Evolutionary conservation across 2,329 filamentous ascomycete species (phyloP).

Genomic region (Trichophyton rubrum): DNA sequence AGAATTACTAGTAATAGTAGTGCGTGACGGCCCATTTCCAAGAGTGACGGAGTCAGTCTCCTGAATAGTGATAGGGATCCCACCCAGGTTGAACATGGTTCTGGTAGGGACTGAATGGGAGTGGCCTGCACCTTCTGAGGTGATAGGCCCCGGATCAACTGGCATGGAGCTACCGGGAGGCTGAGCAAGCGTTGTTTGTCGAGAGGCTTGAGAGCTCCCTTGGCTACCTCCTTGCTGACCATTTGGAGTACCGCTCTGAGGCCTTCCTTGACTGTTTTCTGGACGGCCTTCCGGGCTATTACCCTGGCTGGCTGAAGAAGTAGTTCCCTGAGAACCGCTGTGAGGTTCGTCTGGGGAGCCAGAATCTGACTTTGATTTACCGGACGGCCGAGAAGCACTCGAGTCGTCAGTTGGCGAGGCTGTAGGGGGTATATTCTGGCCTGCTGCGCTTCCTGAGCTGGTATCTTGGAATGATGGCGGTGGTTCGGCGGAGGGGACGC

Average conservation of each 20-base stretch:
- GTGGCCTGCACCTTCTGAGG: not conserved
- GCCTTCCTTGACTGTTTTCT: not conserved
- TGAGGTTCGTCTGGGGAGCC: not conserved
- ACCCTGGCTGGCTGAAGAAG: not conserved
- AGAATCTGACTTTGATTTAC: not conserved
- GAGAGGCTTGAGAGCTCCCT: not conserved
- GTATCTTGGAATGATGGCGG: conserved; percentile 6
- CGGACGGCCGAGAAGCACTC: not conserved
- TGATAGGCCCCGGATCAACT: not conserved
- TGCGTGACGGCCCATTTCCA: conserved; percentile 3
- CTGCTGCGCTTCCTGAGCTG: not conserved
- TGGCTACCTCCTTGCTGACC: not conserved
- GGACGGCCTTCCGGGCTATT: not conserved
- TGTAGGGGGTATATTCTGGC: not conserved
- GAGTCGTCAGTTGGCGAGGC: not conserved
- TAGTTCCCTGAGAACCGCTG: not conserved
- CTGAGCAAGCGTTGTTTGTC: not conserved
- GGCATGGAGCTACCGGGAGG: not conserved
- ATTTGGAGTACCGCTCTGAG: not conserved
- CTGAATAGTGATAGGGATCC: conserved; percentile 6
- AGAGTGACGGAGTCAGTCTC: not conserved
- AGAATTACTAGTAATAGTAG: conserved; percentile 4
- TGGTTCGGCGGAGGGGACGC: not conserved
- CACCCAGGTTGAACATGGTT: conserved; percentile 6
- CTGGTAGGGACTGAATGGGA: not conserved